Evolutionary conservation across 768 basidiomycete species (phyloP).

Genomic region (Coprinopsis cinerea): DNA sequence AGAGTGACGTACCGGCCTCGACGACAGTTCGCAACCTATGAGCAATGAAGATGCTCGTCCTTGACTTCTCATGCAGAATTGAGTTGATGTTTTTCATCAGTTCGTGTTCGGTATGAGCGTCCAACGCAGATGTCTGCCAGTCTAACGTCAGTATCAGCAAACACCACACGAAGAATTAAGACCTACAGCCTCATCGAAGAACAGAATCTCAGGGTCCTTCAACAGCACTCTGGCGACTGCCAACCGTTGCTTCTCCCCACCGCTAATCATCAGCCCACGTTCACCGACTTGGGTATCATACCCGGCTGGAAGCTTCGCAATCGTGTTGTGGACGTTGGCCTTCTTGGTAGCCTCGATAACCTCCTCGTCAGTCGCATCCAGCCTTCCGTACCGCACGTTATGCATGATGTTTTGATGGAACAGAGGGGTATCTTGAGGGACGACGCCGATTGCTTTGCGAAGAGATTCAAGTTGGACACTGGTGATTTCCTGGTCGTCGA

Average conservation of each 20-base stretch:
- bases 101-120: constrained; percentile 91
- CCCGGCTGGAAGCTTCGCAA: constrained; percentile 76
- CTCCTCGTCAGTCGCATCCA: constrained; percentile 86
- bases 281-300: constrained; percentile 93
- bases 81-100: constrained; percentile 91
- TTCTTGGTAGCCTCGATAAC: constrained; percentile 78
- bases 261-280: constrained; percentile 95
- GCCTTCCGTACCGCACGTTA: constrained; percentile 88
- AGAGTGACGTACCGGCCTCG: constrained; percentile 69
- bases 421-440: constrained; percentile 96
- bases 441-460: constrained; percentile 78
- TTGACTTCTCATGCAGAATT: constrained; percentile 64
- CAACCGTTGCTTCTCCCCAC: constrained; percentile 95
- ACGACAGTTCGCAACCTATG: constrained; percentile 87
- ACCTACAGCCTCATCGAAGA: constrained; percentile 96
- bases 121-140: constrained; percentile 87
- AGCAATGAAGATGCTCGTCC: constrained; percentile 96
- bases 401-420: constrained; percentile 96
- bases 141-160: not conserved
- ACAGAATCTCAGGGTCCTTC: constrained; percentile 93
- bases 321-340: constrained; percentile 82
- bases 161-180: constrained; percentile 3
- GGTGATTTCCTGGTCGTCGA: constrained; percentile 85
- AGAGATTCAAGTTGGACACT: constrained; percentile 67
- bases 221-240: constrained; percentile 90